These are phyloP conservation scores for Nakazawaea populi DNA, from an alignment of 805 yeast species.

Conservation along the genomic window DNA sequence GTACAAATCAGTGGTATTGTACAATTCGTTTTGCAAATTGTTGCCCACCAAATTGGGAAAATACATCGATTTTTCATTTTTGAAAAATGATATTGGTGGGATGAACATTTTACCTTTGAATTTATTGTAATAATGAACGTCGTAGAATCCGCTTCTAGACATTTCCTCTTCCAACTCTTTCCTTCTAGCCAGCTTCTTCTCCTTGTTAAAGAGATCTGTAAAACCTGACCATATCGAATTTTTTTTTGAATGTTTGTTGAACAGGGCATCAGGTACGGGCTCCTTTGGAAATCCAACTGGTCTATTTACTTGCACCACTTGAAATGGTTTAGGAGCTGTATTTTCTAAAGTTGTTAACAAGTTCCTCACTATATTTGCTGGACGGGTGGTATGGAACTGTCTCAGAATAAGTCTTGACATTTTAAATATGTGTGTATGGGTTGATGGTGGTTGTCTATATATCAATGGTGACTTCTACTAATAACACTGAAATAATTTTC, in stretches of 20 bases:
- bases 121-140: constrained; percentile 56
- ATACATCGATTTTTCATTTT: constrained; percentile 61
- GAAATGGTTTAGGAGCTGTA: constrained; percentile 12
- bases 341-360: constrained; percentile 11
- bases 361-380: neutral
- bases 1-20: constrained; percentile 30
- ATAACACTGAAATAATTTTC: neutral
- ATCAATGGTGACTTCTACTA: too few relatives aligned
- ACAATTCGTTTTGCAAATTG: constrained; percentile 21
- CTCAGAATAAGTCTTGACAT: constrained; percentile 1
- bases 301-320: constrained; percentile 10
- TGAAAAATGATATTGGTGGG: constrained; percentile 79
- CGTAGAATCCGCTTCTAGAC: constrained; percentile 62
- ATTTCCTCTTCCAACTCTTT: constrained; percentile 56
- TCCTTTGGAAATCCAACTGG: constrained; percentile 11
- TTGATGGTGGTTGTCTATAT: too few relatives aligned
- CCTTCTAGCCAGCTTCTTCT: constrained; percentile 40
- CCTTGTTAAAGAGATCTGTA: constrained; percentile 42
- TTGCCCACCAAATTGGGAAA: constrained; percentile 72
- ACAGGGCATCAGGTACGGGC: neutral
- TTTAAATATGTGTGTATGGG: too few relatives aligned
- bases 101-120: constrained; percentile 82
- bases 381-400: neutral
- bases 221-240: constrained; percentile 15
- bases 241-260: neutral